phyloP scores from a whole-genome alignment of 805 yeast genomes.

The Yarrowia sp. region DNA sequence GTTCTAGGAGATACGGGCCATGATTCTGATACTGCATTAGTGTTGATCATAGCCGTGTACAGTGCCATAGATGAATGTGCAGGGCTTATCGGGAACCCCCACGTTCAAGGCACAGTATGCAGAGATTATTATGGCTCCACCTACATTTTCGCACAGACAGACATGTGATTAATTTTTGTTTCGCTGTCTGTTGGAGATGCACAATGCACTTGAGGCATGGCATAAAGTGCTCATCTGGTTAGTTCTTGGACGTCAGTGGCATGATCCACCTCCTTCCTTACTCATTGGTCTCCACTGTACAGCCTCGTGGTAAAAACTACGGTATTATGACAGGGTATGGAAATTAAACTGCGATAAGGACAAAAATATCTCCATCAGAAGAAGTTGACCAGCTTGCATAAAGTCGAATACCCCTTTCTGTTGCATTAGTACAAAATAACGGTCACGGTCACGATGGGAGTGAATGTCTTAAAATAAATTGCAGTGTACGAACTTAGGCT shows the following conservation, averaged over 20 bases:
- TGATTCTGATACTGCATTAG: too few relatives aligned
- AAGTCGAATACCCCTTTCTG: neutral
- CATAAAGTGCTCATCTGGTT: neutral
- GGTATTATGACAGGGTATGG: neutral
- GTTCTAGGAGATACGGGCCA: too few relatives aligned
- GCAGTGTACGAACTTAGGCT: neutral
- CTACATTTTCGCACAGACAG: too few relatives aligned
- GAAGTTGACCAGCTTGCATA: neutral
- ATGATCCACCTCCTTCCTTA: neutral
- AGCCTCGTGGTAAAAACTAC: too few relatives aligned
- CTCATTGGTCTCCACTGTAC: slow-evolving; percentile 3
- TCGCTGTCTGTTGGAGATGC: neutral
- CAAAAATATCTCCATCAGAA: neutral
- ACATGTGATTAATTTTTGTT: neutral
- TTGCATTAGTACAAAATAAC: neutral
- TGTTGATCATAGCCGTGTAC: too few relatives aligned
- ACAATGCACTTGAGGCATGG: neutral
- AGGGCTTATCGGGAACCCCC: too few relatives aligned
- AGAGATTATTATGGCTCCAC: neutral
- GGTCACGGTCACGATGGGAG: neutral
- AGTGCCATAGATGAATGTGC: too few relatives aligned
- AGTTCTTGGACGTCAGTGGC: neutral
- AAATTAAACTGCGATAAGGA: neutral
- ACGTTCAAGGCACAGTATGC: neutral
- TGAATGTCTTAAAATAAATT: neutral